These are phyloP conservation scores for Metarhizium anisopliae DNA, from an alignment of 2,329 filamentous ascomycete genomes.

Conservation along the genomic window DNA sequence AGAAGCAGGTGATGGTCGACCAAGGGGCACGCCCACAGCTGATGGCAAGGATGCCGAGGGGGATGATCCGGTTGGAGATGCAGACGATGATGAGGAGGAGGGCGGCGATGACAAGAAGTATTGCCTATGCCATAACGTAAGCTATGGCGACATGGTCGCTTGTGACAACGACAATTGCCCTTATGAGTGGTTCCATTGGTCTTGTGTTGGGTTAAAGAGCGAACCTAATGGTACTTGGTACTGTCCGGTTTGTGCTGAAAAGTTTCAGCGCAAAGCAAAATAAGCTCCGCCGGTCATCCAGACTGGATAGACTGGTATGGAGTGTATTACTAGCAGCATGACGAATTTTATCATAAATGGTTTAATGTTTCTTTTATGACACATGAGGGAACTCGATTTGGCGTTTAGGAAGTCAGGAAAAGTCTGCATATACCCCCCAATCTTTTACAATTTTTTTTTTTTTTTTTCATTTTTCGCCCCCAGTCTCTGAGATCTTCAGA, in stretches of 20 bases:
- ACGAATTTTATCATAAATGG: no score
- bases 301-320: not conserved
- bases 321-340: not conserved
- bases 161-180: conserved; percentile 78
- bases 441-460: not conserved
- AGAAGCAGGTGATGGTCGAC: conserved; percentile 26
- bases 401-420: not conserved
- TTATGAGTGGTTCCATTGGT: conserved; percentile 86
- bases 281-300: conserved; percentile 6
- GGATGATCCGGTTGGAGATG: conserved; percentile 47
- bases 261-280: conserved; percentile 34
- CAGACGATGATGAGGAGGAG: conserved; percentile 55
- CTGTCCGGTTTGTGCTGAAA: conserved; percentile 52
- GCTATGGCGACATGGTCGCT: conserved; percentile 81
- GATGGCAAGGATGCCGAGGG: conserved; percentile 33
- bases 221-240: conserved; percentile 62
- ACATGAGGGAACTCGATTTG: not conserved
- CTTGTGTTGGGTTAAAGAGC: conserved; percentile 58
- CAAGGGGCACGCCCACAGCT: conserved; percentile 20
- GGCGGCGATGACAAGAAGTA: conserved; percentile 73
- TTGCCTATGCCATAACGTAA: conserved; percentile 74
- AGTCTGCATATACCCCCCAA: not conserved
- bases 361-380: not conserved
- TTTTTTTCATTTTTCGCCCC: not conserved
- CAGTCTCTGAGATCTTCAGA: not conserved